A percentile compares a stretch with the other conserved stretches of the same genome.
phyloP scores from a whole-genome alignment of 495 filamentous ascomycete species.

The Tuber aestivum region DNA sequence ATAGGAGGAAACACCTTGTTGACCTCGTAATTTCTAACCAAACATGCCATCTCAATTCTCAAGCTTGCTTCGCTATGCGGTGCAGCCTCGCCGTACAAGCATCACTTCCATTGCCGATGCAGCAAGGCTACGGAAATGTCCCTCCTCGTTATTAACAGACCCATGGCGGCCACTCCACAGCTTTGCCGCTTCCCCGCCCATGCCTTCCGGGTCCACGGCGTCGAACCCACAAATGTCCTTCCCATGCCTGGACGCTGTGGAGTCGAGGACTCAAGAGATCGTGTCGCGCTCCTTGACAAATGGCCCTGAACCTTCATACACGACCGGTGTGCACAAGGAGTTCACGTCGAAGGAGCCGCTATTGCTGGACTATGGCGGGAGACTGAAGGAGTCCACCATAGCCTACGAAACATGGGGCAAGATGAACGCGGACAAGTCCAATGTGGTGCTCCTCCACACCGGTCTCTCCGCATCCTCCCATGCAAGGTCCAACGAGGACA shows the following conservation, averaged over 20 bases:
- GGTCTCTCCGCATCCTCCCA: slow-evolving; percentile 94
- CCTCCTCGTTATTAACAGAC: not conserved
- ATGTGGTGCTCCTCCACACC: slow-evolving; percentile 88
- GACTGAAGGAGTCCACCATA: slow-evolving; percentile 75
- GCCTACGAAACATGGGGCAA: slow-evolving; percentile 93
- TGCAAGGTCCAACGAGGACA: slow-evolving; percentile 78
- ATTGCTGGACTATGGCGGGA: slow-evolving; percentile 87
- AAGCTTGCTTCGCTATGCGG: not conserved
- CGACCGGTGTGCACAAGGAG: slow-evolving; percentile 68
- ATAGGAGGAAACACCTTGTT: not conserved
- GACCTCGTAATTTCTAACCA: not conserved
- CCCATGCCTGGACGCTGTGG: slow-evolving; percentile 88
- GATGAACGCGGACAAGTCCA: slow-evolving; percentile 74
- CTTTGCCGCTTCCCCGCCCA: slow-evolving; percentile 7
- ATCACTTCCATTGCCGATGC: not conserved
- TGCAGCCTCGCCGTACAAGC: not conserved
- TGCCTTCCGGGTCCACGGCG: slow-evolving; percentile 13
- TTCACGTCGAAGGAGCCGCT: slow-evolving; percentile 70
- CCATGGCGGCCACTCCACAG: not conserved
- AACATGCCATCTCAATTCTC: slow-evolving; percentile 1
- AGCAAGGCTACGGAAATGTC: not conserved
- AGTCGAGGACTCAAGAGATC: slow-evolving; percentile 72
- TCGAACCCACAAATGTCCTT: slow-evolving; percentile 92
- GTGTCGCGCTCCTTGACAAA: slow-evolving; percentile 54
- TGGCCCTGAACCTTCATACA: slow-evolving; percentile 92